These are phyloP conservation scores for Boletus rubropictus DNA, from an alignment of 768 basidiomycete species.

Conservation along the genomic window DNA sequence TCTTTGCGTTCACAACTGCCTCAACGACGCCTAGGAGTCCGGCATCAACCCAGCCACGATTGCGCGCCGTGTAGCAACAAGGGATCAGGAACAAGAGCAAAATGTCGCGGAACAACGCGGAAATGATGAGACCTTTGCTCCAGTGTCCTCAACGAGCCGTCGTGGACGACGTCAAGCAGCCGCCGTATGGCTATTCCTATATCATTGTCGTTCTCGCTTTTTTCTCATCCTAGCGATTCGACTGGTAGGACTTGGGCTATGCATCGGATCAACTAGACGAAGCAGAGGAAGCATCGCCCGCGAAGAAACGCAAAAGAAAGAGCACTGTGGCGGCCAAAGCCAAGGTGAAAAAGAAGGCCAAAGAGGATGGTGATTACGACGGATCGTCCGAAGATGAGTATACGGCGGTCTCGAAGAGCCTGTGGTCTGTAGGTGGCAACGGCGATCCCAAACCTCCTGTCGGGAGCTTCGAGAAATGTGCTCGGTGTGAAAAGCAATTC, in stretches of 20 bases:
- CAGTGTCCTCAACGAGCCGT: constrained; percentile 10
- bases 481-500: constrained; percentile 76
- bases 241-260: constrained; percentile 38
- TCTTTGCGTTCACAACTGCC: constrained; percentile 15
- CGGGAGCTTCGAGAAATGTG: constrained; percentile 79
- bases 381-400: constrained; percentile 63
- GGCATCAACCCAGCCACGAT: constrained; percentile 45
- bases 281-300: constrained; percentile 37
- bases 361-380: constrained; percentile 44
- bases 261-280: constrained; percentile 76
- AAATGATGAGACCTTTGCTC: not conserved
- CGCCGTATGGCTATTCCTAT: constrained; percentile 3
- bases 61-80: constrained; percentile 33
- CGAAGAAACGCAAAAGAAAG: constrained; percentile 50
- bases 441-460: constrained; percentile 51
- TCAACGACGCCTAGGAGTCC: constrained; percentile 36
- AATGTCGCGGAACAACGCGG: constrained; percentile 4
- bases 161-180: constrained; percentile 12
- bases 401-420: constrained; percentile 52
- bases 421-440: constrained; percentile 32
- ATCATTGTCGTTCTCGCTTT: not conserved
- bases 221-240: not conserved
- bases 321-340: constrained; percentile 37
- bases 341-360: constrained; percentile 36
- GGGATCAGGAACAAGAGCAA: constrained; percentile 32